A percentile compares a stretch with the other conserved stretches of the same genome.
Evolutionary conservation across 805 yeast genomes (phyloP).

Genomic region (Zygoascus ofunaensis): DNA sequence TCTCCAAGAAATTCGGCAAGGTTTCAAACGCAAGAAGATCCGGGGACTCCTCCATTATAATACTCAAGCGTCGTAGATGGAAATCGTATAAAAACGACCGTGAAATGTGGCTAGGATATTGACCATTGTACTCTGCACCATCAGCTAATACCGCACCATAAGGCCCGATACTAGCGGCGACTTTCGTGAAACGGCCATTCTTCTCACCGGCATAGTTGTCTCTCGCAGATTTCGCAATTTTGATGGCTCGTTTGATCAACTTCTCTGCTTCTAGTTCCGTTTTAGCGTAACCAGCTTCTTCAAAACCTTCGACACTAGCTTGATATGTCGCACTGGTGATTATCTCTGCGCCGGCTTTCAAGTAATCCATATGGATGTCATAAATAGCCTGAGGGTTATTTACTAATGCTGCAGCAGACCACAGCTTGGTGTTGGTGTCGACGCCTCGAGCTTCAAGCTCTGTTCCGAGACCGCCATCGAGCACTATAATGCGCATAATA

Average conservation of each 20-base stretch:
- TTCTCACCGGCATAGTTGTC: conserved; percentile 7
- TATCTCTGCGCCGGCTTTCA: conserved; percentile 46
- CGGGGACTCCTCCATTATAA: conserved; percentile 30
- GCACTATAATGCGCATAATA: conserved; percentile 13
- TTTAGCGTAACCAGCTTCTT: conserved; percentile 5
- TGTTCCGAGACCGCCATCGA: conserved; percentile 63
- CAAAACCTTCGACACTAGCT: conserved; percentile 38
- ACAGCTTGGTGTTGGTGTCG: conserved; percentile 39
- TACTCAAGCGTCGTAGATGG: conserved; percentile 41
- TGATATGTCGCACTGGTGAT: conserved; percentile 55
- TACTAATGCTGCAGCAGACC: conserved; percentile 52
- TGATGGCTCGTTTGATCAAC: conserved; percentile 15
- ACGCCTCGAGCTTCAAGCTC: conserved; percentile 45
- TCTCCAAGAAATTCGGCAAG: conserved; percentile 52
- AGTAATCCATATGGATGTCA: conserved; percentile 42
- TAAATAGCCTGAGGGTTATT: conserved; percentile 36
- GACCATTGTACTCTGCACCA: conserved; percentile 69
- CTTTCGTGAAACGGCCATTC: conserved; percentile 28
- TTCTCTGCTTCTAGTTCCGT: conserved; percentile 12
- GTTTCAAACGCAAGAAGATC: conserved; percentile 66
- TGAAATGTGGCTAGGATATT: conserved; percentile 36
- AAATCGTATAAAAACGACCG: conserved; percentile 37
- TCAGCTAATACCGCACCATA: conserved; percentile 61
- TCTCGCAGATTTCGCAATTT: conserved; percentile 24
- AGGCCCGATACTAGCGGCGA: conserved; percentile 68